Evolutionary conservation across 495 filamentous ascomycete genomes (phyloP), one percentile per base, ranked within the genome.

Genomic region (Corynascus novoguineensis): DNA sequence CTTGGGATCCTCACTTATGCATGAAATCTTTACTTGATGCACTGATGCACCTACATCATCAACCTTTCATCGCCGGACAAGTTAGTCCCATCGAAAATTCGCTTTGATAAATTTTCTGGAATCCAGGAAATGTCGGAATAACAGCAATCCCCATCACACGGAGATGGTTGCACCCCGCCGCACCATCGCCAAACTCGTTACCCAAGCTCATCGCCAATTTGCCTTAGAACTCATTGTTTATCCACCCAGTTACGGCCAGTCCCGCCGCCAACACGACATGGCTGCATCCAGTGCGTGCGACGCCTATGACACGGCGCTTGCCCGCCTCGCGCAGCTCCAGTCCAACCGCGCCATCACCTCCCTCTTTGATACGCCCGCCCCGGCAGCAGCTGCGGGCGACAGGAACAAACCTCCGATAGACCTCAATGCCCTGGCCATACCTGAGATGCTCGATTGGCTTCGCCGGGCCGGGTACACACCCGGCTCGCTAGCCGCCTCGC

Each of bases 401-500:
- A n/a, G 25, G n/a, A 44, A 44, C 1, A 15, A 50, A 14, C 27
- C 58, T 2, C 1, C 21, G 78, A n/a, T n/a, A n/a, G n/a, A 81
- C 59, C 78, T 86, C 74, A 96, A 96, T 62, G 71, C 81, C 29
- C 76, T 75, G 41, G 89, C 92, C 3, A 86, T 95, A 56, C 89
- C 89, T 1, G 92, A 96, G 64, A 96, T 92, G 79, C 73, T 87
- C 44, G 85, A 87, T 55, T 96, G 87, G 86, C 81, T 87, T 51
- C 70, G 73, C 34, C 84, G 84, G 53, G 85, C 90, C 40, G 90
- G 90, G 25, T 88, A 95, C 69, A 50, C 64, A n/a, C 65, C 66
- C 1, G 19, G 55, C 1, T 63, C 70, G 38, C 68, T 81, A 37
- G 58, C 64, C 17, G 44, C 41, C 3, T 17, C 55, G 1, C 52